Conservation (phyloP, 2,329 filamentous ascomycete genomes). For the Pseudonectria foliicola region DNA sequence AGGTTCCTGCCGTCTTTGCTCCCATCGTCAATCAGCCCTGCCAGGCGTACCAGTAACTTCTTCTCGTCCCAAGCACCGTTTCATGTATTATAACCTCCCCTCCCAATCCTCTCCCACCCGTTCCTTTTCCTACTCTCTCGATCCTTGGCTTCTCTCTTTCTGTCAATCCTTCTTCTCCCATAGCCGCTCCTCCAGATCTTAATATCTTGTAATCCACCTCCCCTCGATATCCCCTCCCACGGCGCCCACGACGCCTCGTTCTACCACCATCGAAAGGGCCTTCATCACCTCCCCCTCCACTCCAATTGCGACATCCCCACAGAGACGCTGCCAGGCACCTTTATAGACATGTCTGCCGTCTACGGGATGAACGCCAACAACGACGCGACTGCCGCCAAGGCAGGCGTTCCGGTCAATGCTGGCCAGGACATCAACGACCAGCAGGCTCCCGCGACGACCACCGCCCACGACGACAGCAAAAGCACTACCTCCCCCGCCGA, state of each 20-base stretch:
- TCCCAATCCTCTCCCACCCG: constrained; percentile 6
- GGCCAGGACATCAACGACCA: constrained; percentile 18
- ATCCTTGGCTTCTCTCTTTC: constrained; percentile 9
- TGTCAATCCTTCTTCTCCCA: constrained; percentile 10
- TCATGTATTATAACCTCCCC: constrained; percentile 2
- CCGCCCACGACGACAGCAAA: constrained; percentile 21
- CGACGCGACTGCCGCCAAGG: constrained; percentile 39
- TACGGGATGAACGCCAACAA: constrained; percentile 34
- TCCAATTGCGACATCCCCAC: constrained; percentile 13
- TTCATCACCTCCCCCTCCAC: not conserved
- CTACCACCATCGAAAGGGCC: not conserved
- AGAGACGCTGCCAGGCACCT: constrained; percentile 4
- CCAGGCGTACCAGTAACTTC: no score
- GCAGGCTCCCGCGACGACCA: constrained; percentile 30
- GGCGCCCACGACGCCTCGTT: constrained; percentile 1
- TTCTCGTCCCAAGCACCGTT: constrained; percentile 1
- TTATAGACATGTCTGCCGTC: constrained; percentile 16
- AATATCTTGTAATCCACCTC: no score
- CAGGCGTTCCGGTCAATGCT: constrained; percentile 29
- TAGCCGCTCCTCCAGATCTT: no score
- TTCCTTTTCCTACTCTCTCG: constrained; percentile 1
- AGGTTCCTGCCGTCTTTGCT: no score
- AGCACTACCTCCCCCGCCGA: constrained; percentile 22
- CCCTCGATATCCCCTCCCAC: not conserved
- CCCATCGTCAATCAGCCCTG: not conserved